Base-by-base conservation (phyloP, 2,329 filamentous ascomycete species). In the Westerdykella ornata region DNA sequence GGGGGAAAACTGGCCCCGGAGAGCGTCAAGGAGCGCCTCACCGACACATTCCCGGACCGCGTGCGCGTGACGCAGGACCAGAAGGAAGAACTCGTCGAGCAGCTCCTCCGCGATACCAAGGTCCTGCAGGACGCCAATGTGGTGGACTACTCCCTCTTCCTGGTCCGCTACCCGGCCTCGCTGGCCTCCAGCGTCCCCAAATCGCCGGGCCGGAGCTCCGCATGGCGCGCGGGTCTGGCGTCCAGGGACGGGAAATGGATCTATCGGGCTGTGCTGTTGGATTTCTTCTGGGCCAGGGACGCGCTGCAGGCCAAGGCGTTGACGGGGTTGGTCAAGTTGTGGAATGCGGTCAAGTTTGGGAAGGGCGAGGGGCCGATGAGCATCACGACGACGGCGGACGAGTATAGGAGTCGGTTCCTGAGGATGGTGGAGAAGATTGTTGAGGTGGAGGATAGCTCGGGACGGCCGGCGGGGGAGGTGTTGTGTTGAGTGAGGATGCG, bases 281-380 rank as follows among this genome's bases (percentile, higher is more conserved):
- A 88, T 61, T 88, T 88, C 65, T 86, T 88, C 68, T 88, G 84
- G 84, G 78, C 82, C 0, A 85, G 83, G 63, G 82, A 86, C 62
- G 82, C 81, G 50, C 53, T 81, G 0, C 81, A 78, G 40, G 78
- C 84, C 1, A 77, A 74, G 59, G 70, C 77, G 1, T 76, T 87
- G 75, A 85, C 82, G 0, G 73, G 75, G 0, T 61, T 86, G 28
- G 76, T 88, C 44, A 75, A 75, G 37, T 66, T 73, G 0, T 84
- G 81, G 53, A 86, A 86, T 52, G 53, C 73, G 11, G 16, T 66
- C 13, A 61, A 64, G 42, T 52, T 49, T 39, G 67, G 86, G 19
- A 78, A 77, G 22, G 68, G 73, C 2, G 74, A 82, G 51, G 83
- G 82, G 0, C 82, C 78, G 0, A 88, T 88, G 84, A 83, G 78